Evolutionary conservation across 2,329 filamentous ascomycete genomes (phyloP).

Genomic region (Penicillium verrucosum): DNA sequence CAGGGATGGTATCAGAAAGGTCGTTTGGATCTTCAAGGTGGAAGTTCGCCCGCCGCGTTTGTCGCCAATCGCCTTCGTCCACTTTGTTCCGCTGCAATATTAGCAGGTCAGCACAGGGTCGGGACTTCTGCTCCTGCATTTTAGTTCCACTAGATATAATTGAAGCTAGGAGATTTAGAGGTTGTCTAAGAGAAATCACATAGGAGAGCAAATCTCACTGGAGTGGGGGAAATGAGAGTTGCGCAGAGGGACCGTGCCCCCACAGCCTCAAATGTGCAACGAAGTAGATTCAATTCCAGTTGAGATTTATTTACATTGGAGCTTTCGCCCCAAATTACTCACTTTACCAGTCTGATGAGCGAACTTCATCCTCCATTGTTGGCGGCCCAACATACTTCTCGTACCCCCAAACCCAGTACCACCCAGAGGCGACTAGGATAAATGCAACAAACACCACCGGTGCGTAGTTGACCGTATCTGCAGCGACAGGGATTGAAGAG

Average conservation of each 20-base stretch:
- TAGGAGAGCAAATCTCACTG: not conserved
- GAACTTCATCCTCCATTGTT: conserved; percentile 10
- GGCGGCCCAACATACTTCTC: conserved; percentile 47
- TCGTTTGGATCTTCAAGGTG: not conserved
- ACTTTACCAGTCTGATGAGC: not conserved
- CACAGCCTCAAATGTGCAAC: not conserved
- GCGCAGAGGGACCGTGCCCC: not conserved
- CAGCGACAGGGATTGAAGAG: conserved; percentile 57
- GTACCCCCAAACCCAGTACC: conserved; percentile 67
- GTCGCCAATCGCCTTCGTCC: not conserved
- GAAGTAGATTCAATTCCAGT: not conserved
- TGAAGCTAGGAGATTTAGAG: too few relatives aligned
- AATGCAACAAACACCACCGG: conserved; percentile 67
- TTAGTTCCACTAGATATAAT: not conserved
- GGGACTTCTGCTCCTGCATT: conserved; percentile 4
- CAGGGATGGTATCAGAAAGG: not conserved
- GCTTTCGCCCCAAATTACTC: not conserved
- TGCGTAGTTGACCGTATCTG: conserved; percentile 65
- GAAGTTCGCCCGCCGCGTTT: not conserved
- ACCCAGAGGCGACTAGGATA: conserved; percentile 56
- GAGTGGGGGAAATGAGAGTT: not conserved
- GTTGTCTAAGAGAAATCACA: not conserved
- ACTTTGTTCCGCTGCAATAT: not conserved
- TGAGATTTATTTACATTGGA: not conserved
- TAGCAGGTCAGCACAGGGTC: not conserved